These are phyloP conservation scores for Delonix regia DNA, from an alignment of 306 rosid species.

Conservation along the genomic window DNA sequence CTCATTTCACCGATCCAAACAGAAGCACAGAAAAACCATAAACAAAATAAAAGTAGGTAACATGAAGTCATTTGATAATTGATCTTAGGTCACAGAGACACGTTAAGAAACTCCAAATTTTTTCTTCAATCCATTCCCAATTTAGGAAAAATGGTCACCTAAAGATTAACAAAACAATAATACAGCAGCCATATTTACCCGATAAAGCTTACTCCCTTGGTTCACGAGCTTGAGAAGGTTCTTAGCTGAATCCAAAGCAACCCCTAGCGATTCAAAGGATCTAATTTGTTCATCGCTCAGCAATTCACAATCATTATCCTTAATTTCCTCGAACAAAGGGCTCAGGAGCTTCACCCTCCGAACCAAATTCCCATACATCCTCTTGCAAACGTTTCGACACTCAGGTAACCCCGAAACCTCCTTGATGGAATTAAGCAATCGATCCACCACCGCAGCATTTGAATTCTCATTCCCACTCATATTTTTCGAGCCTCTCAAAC, in stretches of 20 bases:
- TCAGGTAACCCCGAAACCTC: constrained; percentile 74
- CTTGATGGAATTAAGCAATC: constrained; percentile 61
- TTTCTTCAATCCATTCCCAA: constrained; percentile 11
- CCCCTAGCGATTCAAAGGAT: constrained; percentile 62
- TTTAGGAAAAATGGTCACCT: background rate
- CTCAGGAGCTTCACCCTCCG: constrained; percentile 84
- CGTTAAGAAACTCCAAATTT: background rate
- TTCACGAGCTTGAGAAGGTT: constrained; percentile 61
- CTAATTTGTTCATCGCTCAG: constrained; percentile 55
- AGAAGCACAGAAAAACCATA: background rate
- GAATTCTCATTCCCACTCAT: constrained; percentile 62
- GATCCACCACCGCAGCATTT: constrained; percentile 46
- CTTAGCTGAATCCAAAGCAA: constrained; percentile 71
- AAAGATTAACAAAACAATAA: constrained; percentile 2
- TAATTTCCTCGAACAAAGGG: constrained; percentile 92
- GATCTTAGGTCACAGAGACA: background rate
- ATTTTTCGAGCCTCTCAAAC: background rate
- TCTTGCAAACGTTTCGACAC: constrained; percentile 68
- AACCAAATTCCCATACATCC: constrained; percentile 70
- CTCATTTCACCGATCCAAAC: constrained; percentile 24
- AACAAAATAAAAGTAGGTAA: background rate
- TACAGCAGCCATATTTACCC: constrained; percentile 47
- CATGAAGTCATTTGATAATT: background rate
- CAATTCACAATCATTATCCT: constrained; percentile 56
- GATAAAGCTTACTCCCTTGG: constrained; percentile 87